These are phyloP conservation scores for Colletotrichum sp. DNA, from an alignment of 2,329 filamentous ascomycete species.

Conservation along the genomic window DNA sequence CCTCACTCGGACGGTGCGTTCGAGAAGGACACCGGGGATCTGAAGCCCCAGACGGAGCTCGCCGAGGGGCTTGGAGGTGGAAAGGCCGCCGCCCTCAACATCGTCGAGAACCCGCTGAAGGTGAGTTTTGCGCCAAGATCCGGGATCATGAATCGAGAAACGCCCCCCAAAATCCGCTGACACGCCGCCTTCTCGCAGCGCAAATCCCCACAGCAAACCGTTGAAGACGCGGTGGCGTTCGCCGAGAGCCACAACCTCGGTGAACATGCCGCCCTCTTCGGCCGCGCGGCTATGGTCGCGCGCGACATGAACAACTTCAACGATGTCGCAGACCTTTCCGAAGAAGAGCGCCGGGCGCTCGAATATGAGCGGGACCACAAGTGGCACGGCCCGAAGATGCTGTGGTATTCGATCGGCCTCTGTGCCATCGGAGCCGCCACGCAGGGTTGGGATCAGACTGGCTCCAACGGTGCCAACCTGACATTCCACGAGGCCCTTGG, in stretches of 20 bases:
- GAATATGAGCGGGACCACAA: constrained; percentile 59
- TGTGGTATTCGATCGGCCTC: constrained; percentile 51
- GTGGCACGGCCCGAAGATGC: constrained; percentile 55
- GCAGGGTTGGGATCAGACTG: constrained; percentile 70
- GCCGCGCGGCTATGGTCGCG: constrained; percentile 41
- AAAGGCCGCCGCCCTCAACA: constrained; percentile 32
- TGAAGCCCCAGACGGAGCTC: background rate
- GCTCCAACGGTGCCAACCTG: constrained; percentile 66
- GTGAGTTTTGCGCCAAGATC: constrained; percentile 21
- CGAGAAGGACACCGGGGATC: background rate
- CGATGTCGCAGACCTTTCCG: constrained; percentile 30
- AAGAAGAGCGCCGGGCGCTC: constrained; percentile 35
- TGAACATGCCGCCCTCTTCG: constrained; percentile 49
- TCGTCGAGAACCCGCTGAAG: constrained; percentile 36
- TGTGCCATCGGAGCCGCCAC: constrained; percentile 60
- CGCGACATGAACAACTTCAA: constrained; percentile 31
- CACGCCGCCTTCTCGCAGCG: constrained; percentile 19
- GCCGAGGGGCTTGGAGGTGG: constrained; percentile 20
- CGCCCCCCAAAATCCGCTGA: background rate
- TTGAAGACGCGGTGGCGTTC: constrained; percentile 52
- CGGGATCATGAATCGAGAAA: background rate
- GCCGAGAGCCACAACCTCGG: constrained; percentile 53
- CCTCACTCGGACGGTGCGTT: background rate
- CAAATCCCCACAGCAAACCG: constrained; percentile 24
- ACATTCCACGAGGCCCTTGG: constrained; percentile 57